Evolutionary conservation across 139 green algal species (phyloP), one percentile per base, ranked within the genome.

Genomic region (Tetraselmis striata): DNA sequence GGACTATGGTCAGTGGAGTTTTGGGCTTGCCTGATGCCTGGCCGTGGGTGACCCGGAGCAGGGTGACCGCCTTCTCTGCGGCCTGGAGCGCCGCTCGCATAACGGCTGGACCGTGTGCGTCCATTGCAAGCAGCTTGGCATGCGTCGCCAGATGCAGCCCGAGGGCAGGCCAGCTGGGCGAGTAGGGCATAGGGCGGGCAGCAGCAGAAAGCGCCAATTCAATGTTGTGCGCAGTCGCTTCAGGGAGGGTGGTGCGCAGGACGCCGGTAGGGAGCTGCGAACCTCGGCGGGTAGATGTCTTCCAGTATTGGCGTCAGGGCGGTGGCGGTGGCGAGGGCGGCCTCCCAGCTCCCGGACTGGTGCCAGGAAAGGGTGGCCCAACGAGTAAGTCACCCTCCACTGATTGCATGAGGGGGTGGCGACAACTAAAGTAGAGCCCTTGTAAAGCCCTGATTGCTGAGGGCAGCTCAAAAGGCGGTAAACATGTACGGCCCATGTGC

Each of bases 21-120:
- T n/a, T n/a, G n/a, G n/a, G 11, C 45, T 5, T 18, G 18, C 45
- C 45, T 67, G 45, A 67, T 5, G 45, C 74, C 26, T 23, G 30
- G n/a, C 79, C 32, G n/a, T 90, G 84, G 30, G 86, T 90, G 23
- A 85, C 28, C 11, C 59, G 18, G 79, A 92, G 75, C 11, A 86
- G 77, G 81, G 79, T n/a, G 58, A 79, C 24, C 5, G 89, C 86
- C 28, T 58, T 25, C 1, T 82, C 29, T 2, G 86, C 88, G 2
- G 88, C 82, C 1, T 1, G 1, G 24, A 84, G 59, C 1, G 88
- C 88, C 45, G 81, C 79, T 18, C 45, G 45, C 11, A 67, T 67
- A 18, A 5, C 18, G 11, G 45, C 45, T 18, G 45, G 11, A 5
- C 18, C 45, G 45, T 67, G 5, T 5, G 45, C 18, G 45, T 67